Evolutionary conservation across 495 filamentous ascomycete genomes (phyloP), one percentile per base, ranked within the genome.

Genomic region (Jackrogersella multiformis): DNA sequence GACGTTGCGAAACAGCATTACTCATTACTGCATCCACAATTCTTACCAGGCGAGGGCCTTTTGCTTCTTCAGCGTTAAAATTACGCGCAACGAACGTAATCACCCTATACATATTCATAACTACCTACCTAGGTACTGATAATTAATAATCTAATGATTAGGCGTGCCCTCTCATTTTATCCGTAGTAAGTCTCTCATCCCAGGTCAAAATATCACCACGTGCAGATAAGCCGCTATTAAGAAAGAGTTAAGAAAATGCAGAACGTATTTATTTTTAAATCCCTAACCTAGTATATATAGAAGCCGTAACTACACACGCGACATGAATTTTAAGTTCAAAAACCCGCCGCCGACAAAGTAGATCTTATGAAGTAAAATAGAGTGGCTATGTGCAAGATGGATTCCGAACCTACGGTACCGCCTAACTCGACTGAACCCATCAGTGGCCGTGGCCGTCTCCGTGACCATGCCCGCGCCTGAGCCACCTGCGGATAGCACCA

Each of bases 401-500:
- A 21, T 52, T 28, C 41, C 51, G 4, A 12, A 21, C 32, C 38
- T 55, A 30, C 35, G n/a, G n/a, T n/a, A n/a, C 32, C 28, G 8
- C 32, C 46, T 32, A 39, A 26, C 5, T 30, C 0, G 4, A 13
- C n/a, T n/a, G 21, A 24, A 32, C 26, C 18, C 26, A 49, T 13
- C 15, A 16, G 9, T 41, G 36, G 1, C 45, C 26, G 26, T 30
- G 21, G 24, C 20, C 52, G 28, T 68, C 48, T 20, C 48, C 66
- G 15, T 59, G 18, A 9, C 54, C 66, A 13, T 69, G 60, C 2
- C 55, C 66, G 42, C 66, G 63, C 39, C 72, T 54, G 38, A 74
- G 57, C 72, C 72, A 74, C 26, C 70, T 73, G 2, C 72, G 66
- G 12, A 58, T 41, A 38, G 61, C 46, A 18, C 13, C 39, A 4